A percentile compares a stretch with the other conserved stretches of the same genome.
Conservation (phyloP, 805 yeast species). For the Hanseniaspora taiwanica region DNA sequence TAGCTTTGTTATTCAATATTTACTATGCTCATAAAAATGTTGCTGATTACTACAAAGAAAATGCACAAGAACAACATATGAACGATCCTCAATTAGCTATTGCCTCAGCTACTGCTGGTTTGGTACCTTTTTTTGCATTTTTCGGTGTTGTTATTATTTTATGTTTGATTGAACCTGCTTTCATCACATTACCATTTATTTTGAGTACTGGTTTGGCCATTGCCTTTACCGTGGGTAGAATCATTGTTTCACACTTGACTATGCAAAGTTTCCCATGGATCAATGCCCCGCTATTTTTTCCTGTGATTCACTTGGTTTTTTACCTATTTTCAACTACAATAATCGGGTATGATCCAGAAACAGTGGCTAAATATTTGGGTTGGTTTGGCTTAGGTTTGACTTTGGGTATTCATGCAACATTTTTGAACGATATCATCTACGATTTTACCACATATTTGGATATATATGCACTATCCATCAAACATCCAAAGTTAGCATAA, state of each 20-base stretch:
- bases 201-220: constrained; percentile 60
- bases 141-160: constrained; percentile 36
- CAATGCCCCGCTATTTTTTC: constrained; percentile 59
- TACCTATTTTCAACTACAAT: constrained; percentile 15
- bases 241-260: constrained; percentile 78
- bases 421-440: constrained; percentile 65
- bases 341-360: constrained; percentile 24
- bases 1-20: constrained; percentile 50
- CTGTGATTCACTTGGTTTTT: constrained; percentile 34
- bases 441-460: constrained; percentile 72
- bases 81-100: constrained; percentile 14
- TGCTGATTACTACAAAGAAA: constrained; percentile 29
- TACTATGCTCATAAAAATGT: constrained; percentile 56
- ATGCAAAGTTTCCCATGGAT: constrained; percentile 60
- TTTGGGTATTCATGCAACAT: constrained; percentile 53
- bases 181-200: constrained; percentile 41
- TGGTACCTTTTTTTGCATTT: constrained; percentile 55
- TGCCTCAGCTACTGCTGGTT: constrained; percentile 32
- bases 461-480: constrained; percentile 73
- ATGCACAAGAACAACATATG: constrained; percentile 14
- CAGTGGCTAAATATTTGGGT: constrained; percentile 37
- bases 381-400: constrained; percentile 60
- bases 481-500: constrained; percentile 46
- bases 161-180: constrained; percentile 36
- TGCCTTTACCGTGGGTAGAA: constrained; percentile 84